A percentile compares a stretch with the other conserved stretches of the same genome.
Evolutionary conservation across 768 basidiomycete genomes (phyloP).

Genomic region (Serendipita sp.): DNA sequence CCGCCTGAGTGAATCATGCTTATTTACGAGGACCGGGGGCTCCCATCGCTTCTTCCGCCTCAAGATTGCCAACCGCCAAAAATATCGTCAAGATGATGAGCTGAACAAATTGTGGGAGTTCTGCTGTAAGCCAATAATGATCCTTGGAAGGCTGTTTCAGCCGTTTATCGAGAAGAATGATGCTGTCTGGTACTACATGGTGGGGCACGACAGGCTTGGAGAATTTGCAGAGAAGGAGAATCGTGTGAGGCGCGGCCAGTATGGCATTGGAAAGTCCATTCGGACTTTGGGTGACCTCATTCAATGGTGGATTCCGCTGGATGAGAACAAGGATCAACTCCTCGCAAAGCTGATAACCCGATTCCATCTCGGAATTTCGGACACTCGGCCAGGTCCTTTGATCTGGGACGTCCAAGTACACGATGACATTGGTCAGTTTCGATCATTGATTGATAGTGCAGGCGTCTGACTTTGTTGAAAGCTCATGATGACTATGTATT

Average conservation of each 20-base stretch:
- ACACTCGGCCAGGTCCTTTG: not conserved
- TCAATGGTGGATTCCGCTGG: not conserved
- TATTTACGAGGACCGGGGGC: not conserved
- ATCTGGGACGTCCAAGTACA: not conserved
- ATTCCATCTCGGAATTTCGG: not conserved
- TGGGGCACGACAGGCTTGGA: not conserved
- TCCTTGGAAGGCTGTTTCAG: not conserved
- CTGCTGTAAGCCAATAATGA: not conserved
- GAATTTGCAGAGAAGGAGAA: not conserved
- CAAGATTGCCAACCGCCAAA: not conserved
- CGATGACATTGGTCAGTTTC: not conserved
- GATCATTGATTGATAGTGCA: too few relatives aligned
- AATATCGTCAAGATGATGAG: not conserved
- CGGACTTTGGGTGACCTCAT: not conserved
- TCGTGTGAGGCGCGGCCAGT: not conserved
- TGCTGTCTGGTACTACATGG: conserved; percentile 1
- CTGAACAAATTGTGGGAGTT: not conserved
- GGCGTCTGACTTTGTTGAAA: too few relatives aligned
- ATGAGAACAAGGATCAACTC: not conserved
- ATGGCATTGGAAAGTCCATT: not conserved
- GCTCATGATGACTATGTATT: not conserved
- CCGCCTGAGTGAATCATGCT: not conserved
- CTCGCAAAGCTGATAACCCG: not conserved
- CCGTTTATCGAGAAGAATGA: not conserved
- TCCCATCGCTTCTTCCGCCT: not conserved